Percentiles rank a stretch among this genome's conserved stretches.
Conservation (phyloP, 192 early-diverging fungal species). For the Jimgerdemannia lactiflua region DNA sequence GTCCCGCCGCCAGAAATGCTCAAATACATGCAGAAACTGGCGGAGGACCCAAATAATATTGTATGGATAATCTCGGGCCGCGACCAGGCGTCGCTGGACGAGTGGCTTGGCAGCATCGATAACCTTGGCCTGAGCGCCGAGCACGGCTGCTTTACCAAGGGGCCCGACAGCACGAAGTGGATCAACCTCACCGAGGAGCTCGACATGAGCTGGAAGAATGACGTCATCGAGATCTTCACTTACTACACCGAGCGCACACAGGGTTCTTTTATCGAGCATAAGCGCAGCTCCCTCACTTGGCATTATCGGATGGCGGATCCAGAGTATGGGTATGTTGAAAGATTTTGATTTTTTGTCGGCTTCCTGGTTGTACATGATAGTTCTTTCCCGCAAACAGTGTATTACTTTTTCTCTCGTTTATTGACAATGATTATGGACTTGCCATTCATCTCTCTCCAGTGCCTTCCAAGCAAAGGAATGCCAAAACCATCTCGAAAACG, state of each 20-base stretch:
- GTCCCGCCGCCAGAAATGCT: conserved; percentile 84
- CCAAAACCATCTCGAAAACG: conserved; percentile 91
- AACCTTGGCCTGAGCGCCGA: conserved; percentile 88
- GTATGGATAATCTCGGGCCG: conserved; percentile 93
- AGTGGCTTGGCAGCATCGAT: conserved; percentile 77
- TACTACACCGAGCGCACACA: conserved; percentile 96
- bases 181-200: conserved; percentile 66
- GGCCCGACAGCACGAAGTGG: conserved; percentile 73
- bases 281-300: conserved; percentile 93
- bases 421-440: background rate
- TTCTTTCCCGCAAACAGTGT: too few relatives aligned
- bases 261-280: conserved; percentile 93
- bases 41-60: conserved; percentile 75
- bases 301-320: conserved; percentile 96
- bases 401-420: too few relatives aligned
- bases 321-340: conserved; percentile 65
- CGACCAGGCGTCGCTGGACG: conserved; percentile 79
- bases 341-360: background rate
- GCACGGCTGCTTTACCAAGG: conserved; percentile 92
- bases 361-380: background rate
- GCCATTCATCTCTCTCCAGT: conserved; percentile 15
- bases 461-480: conserved; percentile 97
- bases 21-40: conserved; percentile 60
- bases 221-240: conserved; percentile 90
- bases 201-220: conserved; percentile 92